Conservation (phyloP, 805 yeast genomes). For the Metschnikowia continentalis region DNA sequence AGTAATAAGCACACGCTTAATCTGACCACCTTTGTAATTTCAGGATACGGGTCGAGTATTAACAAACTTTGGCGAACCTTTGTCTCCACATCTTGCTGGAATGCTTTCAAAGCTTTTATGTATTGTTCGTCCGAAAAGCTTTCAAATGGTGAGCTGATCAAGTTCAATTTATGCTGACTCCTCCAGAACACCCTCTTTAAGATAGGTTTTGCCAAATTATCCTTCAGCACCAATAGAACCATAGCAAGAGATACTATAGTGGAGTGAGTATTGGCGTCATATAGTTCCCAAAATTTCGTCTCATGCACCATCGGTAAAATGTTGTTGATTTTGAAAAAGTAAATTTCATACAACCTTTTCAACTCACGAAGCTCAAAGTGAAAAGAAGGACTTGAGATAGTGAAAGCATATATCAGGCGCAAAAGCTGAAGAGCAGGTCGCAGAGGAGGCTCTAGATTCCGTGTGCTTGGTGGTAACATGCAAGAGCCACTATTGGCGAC, state of each 20-base stretch:
- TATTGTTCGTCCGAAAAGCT: constrained; percentile 5
- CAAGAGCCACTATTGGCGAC: background rate
- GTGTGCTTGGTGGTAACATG: background rate
- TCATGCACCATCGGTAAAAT: constrained; percentile 31
- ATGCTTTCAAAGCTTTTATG: constrained; percentile 11
- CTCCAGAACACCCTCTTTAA: constrained; percentile 19
- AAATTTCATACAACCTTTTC: constrained; percentile 22
- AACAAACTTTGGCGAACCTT: constrained; percentile 32
- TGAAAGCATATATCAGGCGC: constrained; percentile 35
- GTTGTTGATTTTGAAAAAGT: constrained; percentile 30
- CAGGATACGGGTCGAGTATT: constrained; percentile 29
- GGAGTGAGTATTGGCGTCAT: constrained; percentile 17
- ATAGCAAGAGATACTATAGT: constrained; percentile 24
- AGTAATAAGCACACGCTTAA: constrained; percentile 23
- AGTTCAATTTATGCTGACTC: constrained; percentile 1
- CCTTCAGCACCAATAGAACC: constrained; percentile 26
- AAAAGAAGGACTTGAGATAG: constrained; percentile 27
- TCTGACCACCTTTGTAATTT: constrained; percentile 24
- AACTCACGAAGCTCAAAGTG: constrained; percentile 19
- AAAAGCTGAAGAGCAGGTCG: constrained; percentile 21
- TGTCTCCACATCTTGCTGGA: constrained; percentile 24
- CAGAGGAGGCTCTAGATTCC: background rate
- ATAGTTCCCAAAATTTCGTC: constrained; percentile 26
- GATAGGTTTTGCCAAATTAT: constrained; percentile 25
- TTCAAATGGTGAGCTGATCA: background rate